Evolutionary conservation across 164 flowering plant species (phyloP), one percentile per base, ranked within the genome.

Genomic region (Paratinospora sagittata): DNA sequence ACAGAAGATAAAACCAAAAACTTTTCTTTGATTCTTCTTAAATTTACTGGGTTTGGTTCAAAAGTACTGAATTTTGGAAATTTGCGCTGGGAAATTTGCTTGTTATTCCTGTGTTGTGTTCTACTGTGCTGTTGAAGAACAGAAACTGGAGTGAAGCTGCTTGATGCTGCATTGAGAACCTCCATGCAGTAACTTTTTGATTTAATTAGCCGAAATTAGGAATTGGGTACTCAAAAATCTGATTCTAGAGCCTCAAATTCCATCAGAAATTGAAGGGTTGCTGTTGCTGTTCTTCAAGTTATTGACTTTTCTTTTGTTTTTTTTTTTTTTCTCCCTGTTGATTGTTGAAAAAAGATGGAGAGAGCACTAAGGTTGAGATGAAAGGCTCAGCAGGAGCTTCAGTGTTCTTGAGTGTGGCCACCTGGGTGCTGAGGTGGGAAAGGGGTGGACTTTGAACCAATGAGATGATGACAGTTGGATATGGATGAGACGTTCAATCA

Each of bases 151-250:
- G 78, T 84, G 69, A 89, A 81, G 63, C 92, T 77, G 34, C 34
- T 30, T 30, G 34, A 30, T 55, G 87, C 85, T 73, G 90, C 90
- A 79, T 85, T 87, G 70, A 90, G 85, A 81, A 90, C 90, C 80
- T 87, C 96, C 98, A 92, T 95, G 84, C 82, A 78, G 79, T 73
- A 63, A 57, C 8, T 37, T 52, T 21, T 30, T 30, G 4, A 1
- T 30, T 30, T 21, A 41, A 3, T 49, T 26, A 30, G 66, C 49
- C 1, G 37, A 62, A 72, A 34, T 49, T 69, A 61, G 47, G 24
- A 33, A 49, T 63, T 49, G 73, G 78, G 70, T 65, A 66, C 73
- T 78, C 75, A 78, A 39, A 30, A 64, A 41, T 47, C 27, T 57
- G 74, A 72, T 36, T 60, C 45, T 27, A 72, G 66, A 65, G 72